Percentiles rank a stretch among this genome's conserved stretches.
These are phyloP conservation scores for Paraphoma chrysanthemicola DNA, from an alignment of 2,329 filamentous ascomycete genomes.

Conservation along the genomic window DNA sequence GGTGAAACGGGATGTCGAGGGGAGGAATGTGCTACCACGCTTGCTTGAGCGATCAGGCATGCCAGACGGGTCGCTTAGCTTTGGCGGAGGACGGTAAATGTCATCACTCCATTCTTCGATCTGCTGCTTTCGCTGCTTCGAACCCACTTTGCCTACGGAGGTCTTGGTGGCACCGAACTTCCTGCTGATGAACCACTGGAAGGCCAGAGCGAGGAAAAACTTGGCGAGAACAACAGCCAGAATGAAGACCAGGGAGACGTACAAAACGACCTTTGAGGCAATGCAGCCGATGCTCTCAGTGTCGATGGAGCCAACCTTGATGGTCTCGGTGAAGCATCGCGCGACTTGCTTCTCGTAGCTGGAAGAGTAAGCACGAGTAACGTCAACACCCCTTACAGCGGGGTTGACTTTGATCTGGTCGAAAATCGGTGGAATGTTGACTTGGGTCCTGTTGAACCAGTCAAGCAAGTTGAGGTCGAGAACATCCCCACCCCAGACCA, in stretches of 20 bases:
- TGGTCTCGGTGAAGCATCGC: conserved; percentile 88
- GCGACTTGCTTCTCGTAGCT: conserved; percentile 80
- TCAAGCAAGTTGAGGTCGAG: conserved; percentile 85
- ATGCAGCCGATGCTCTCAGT: conserved; percentile 97
- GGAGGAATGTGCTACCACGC: conserved; percentile 82
- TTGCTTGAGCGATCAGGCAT: conserved; percentile 77
- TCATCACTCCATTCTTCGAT: conserved; percentile 99
- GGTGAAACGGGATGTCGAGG: conserved; percentile 93
- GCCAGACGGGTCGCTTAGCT: conserved; percentile 74
- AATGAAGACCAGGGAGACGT: conserved; percentile 91
- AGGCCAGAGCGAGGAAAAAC: conserved; percentile 86
- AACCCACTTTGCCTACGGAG: conserved; percentile 75
- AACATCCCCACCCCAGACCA: conserved; percentile 94
- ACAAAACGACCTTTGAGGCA: conserved; percentile 94
- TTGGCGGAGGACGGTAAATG: conserved; percentile 89
- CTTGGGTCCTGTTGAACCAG: conserved; percentile 88
- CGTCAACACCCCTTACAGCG: conserved; percentile 80
- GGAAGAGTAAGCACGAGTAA: conserved; percentile 86
- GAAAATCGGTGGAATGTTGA: conserved; percentile 77
- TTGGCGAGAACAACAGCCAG: conserved; percentile 85
- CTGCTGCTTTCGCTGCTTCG: conserved; percentile 85
- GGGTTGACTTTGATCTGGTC: conserved; percentile 76
- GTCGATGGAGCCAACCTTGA: conserved; percentile 94
- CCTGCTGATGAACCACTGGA: conserved; percentile 95
- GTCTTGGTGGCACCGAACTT: conserved; percentile 86